Evolutionary conservation across 1,284 basidiomycete genomes (phyloP).

Genomic region (Pisolithus thermaeus): DNA sequence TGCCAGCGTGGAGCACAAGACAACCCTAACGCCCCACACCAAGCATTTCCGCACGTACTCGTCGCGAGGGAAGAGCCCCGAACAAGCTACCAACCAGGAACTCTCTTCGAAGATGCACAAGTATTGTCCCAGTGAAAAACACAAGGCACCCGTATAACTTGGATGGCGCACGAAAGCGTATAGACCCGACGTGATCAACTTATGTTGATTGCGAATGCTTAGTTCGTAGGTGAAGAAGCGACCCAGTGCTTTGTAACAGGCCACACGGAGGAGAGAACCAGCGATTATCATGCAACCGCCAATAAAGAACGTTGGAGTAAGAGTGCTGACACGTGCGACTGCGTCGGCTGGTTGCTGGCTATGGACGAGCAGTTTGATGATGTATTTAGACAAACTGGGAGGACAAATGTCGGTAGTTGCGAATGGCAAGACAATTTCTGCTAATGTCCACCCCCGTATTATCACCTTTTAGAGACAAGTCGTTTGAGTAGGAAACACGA

Average conservation of each 20-base stretch:
- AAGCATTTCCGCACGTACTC: background rate
- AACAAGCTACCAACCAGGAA: slow-evolving; percentile 13
- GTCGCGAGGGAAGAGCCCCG: slow-evolving; percentile 2
- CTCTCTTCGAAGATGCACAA: slow-evolving; percentile 1
- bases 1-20: background rate
- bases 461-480: background rate
- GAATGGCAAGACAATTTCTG: background rate
- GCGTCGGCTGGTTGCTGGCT: background rate
- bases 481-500: background rate
- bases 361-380: background rate
- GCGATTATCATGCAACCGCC: slow-evolving; percentile 9
- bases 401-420: background rate
- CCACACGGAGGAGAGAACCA: slow-evolving; percentile 7
- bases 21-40: background rate
- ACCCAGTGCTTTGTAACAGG: slow-evolving; percentile 13
- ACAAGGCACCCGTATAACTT: slow-evolving; percentile 6
- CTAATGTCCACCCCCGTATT: background rate
- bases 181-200: slow-evolving; percentile 13
- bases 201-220: slow-evolving; percentile 14
- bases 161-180: slow-evolving; percentile 19
- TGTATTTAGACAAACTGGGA: background rate
- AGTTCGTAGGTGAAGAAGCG: slow-evolving; percentile 13
- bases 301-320: slow-evolving; percentile 9
- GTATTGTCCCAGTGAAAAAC: slow-evolving; percentile 3
- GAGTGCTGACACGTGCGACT: background rate